These are phyloP conservation scores for Adansonia madagascariensis DNA, from an alignment of 441 rosid species.

Conservation along the genomic window DNA sequence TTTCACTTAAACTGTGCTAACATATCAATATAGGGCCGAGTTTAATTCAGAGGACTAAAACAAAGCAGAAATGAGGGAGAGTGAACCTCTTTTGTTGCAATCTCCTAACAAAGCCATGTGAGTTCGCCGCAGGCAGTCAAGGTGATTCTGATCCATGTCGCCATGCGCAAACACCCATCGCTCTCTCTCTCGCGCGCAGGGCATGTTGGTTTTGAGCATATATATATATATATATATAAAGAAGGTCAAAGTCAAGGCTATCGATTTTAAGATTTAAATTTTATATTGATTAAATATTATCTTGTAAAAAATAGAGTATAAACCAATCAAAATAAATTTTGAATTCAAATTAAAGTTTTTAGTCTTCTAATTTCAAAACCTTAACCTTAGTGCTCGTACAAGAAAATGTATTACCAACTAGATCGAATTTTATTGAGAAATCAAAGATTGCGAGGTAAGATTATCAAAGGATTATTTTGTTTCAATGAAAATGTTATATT, in stretches of 20 bases:
- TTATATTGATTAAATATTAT: no score
- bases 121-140: conserved; percentile 24
- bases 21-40: not conserved
- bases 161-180: conserved; percentile 32
- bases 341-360: not conserved
- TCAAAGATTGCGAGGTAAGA: no score
- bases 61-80: conserved; percentile 34
- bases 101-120: conserved; percentile 46
- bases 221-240: no score
- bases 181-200: conserved; percentile 31
- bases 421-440: no score
- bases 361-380: not conserved
- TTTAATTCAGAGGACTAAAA: not conserved
- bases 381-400: no score
- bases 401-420: no score
- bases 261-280: no score
- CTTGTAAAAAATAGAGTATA: no score
- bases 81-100: conserved; percentile 36
- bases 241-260: no score
- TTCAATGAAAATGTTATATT: no score
- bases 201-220: conserved; percentile 42
- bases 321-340: no score
- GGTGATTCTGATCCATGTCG: conserved; percentile 29
- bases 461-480: no score
- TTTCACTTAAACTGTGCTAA: not conserved